Conservation (phyloP, 2,329 filamentous ascomycete species). For the Neonectria hederae region DNA sequence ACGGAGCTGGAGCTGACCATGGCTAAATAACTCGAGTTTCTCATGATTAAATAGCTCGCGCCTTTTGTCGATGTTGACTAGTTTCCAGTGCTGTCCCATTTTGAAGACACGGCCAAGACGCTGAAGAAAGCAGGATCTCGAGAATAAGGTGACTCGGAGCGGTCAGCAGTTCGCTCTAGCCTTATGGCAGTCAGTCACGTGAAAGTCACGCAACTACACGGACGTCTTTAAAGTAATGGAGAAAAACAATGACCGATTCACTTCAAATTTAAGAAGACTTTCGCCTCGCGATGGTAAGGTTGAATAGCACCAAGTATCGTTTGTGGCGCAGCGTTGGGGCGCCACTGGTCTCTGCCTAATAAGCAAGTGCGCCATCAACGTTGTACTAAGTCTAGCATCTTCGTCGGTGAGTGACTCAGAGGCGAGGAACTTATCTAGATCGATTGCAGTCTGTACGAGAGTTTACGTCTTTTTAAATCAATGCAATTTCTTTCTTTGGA, state of each 20-base stretch:
- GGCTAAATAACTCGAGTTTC: background rate
- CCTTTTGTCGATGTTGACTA: background rate
- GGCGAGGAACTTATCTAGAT: background rate
- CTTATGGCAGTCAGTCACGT: too few species aligned
- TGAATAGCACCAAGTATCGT: background rate
- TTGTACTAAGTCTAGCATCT: too few species aligned
- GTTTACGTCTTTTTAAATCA: background rate
- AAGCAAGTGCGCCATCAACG: background rate
- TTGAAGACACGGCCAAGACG: background rate
- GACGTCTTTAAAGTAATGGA: too few species aligned
- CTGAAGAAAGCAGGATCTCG: background rate
- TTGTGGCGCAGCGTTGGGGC: background rate
- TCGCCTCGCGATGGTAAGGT: too few species aligned
- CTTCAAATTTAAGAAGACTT: background rate
- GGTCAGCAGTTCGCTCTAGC: too few species aligned
- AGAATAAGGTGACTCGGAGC: background rate
- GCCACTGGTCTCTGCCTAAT: background rate
- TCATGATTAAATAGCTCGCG: background rate
- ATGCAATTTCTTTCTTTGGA: background rate
- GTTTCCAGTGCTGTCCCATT: background rate
- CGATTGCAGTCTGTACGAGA: background rate
- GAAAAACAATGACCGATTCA: background rate
- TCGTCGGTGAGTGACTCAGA: background rate
- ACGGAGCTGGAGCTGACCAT: background rate
- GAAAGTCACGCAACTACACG: too few species aligned